phyloP scores from a whole-genome alignment of 2,329 filamentous ascomycete species.

The Pseudocercospora macadamiae region DNA sequence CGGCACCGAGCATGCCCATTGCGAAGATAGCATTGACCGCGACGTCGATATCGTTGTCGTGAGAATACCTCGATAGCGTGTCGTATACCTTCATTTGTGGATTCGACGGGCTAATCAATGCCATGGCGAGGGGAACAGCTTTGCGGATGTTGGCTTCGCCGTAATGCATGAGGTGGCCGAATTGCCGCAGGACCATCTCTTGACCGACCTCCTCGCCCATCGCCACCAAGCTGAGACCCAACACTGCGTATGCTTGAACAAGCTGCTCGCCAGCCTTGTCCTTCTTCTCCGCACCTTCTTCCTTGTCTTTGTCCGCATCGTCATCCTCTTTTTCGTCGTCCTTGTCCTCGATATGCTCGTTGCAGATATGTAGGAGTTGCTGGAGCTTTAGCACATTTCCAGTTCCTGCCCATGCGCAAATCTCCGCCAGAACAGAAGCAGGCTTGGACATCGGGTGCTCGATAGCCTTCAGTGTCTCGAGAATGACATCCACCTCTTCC shows the following conservation, averaged over 20 bases:
- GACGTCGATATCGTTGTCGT: slow-evolving; percentile 98
- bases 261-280: slow-evolving; percentile 73
- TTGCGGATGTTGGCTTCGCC: slow-evolving; percentile 96
- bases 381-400: slow-evolving; percentile 97
- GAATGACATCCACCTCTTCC: slow-evolving; percentile 96
- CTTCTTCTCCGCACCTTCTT: slow-evolving; percentile 72
- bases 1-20: slow-evolving; percentile 95
- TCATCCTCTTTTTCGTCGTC: slow-evolving; percentile 57
- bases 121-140: slow-evolving; percentile 94
- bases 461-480: slow-evolving; percentile 95
- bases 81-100: slow-evolving; percentile 99
- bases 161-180: slow-evolving; percentile 98
- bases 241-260: slow-evolving; percentile 91
- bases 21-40: slow-evolving; percentile 98
- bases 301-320: slow-evolving; percentile 68
- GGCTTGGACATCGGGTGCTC: slow-evolving; percentile 96
- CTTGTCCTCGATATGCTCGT: slow-evolving; percentile 92
- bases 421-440: slow-evolving; percentile 91
- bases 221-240: slow-evolving; percentile 89
- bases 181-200: slow-evolving; percentile 97
- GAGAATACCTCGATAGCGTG: slow-evolving; percentile 93
- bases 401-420: slow-evolving; percentile 97
- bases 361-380: slow-evolving; percentile 95
- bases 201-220: slow-evolving; percentile 99
- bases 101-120: slow-evolving; percentile 93